phyloP scores from a whole-genome alignment of 1,284 basidiomycete genomes.

The Cryptococcus sp. region DNA sequence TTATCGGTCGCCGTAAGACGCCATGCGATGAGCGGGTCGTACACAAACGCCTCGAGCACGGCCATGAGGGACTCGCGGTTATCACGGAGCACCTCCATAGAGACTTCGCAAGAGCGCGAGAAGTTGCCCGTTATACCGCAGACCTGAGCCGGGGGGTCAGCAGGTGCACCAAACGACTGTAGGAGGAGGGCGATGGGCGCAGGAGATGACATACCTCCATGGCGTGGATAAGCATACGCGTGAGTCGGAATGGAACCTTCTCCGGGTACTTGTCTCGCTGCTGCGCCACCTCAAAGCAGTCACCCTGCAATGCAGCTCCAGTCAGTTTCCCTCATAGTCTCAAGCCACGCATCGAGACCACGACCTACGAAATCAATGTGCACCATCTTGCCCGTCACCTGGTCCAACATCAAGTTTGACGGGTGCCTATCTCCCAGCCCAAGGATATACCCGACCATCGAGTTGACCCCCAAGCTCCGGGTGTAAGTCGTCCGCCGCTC shows the following conservation, averaged over 20 bases:
- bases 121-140: conserved; percentile 98
- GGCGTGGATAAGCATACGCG: conserved; percentile 96
- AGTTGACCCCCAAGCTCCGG: conserved; percentile 89
- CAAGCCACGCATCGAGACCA: neutral
- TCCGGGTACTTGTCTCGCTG: conserved; percentile 98
- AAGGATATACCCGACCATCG: conserved; percentile 96
- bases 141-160: conserved; percentile 56
- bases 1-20: conserved; percentile 51
- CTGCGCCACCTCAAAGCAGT: conserved; percentile 93
- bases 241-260: conserved; percentile 96
- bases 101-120: conserved; percentile 92
- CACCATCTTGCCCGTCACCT: conserved; percentile 90
- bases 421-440: conserved; percentile 98
- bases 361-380: conserved; percentile 80
- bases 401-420: conserved; percentile 89
- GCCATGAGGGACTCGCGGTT: conserved; percentile 99
- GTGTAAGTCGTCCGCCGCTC: conserved; percentile 97
- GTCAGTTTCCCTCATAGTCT: neutral
- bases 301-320: conserved; percentile 54
- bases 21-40: conserved; percentile 61
- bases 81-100: conserved; percentile 92
- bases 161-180: conserved; percentile 23
- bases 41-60: conserved; percentile 78
- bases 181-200: neutral
- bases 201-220: conserved; percentile 71